A percentile compares a stretch with the other conserved stretches of the same genome.
Conservation (phyloP, 148 eudicot species). For the Rhododendron griersonianum region DNA sequence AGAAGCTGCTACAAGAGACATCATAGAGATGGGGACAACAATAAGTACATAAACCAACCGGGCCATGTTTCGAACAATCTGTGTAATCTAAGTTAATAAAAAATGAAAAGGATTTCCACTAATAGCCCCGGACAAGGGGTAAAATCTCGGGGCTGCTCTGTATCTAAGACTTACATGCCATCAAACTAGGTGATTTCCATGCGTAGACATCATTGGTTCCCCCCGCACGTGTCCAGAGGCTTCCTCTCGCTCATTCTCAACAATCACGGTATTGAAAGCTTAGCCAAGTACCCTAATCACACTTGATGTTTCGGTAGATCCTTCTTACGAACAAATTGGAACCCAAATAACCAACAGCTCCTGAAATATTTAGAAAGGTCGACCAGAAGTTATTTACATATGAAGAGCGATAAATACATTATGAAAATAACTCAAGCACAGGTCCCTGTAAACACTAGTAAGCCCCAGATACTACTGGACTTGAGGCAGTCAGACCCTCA, state of each 20-base stretch:
- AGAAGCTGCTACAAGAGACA: background rate
- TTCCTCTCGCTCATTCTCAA: background rate
- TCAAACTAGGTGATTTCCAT: constrained; percentile 6
- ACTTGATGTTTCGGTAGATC: constrained; percentile 44
- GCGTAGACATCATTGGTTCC: background rate
- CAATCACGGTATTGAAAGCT: background rate
- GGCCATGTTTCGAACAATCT: constrained; percentile 9
- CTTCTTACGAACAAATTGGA: constrained; percentile 46
- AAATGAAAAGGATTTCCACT: constrained; percentile 2
- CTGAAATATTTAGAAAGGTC: constrained; percentile 14
- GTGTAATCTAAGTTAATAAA: constrained; percentile 1
- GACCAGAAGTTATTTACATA: background rate
- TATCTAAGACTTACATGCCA: constrained; percentile 5
- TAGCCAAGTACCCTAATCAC: constrained; percentile 26
- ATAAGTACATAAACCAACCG: constrained; percentile 1
- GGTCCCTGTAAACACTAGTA: background rate
- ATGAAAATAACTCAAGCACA: background rate
- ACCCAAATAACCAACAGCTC: constrained; percentile 45
- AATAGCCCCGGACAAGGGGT: constrained; percentile 6
- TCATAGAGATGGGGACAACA: background rate
- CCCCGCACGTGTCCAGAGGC: background rate
- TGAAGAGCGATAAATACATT: background rate
- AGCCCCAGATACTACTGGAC: background rate
- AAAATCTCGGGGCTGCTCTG: constrained; percentile 15
- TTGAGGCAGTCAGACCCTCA: background rate